These are phyloP conservation scores for Penicillium occitanis DNA, from an alignment of 2,329 filamentous ascomycete genomes.

Conservation along the genomic window DNA sequence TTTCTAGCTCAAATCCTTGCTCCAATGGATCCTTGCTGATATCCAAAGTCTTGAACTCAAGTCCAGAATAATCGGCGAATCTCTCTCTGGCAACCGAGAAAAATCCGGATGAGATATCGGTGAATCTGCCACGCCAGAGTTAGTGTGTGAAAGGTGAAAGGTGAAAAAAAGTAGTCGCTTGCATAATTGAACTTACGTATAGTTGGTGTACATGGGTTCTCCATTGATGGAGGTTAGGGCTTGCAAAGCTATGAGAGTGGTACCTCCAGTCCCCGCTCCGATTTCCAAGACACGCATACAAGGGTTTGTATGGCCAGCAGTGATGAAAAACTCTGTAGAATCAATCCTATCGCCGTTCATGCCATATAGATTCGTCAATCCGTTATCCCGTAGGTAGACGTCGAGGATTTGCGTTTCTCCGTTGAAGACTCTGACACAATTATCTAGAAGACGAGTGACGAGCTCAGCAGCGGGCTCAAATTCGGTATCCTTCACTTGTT, in stretches of 20 bases:
- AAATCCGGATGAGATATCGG: conserved; percentile 25
- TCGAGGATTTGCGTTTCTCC: background rate
- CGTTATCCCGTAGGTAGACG: background rate
- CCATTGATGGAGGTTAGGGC: background rate
- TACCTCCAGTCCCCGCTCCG: conserved; percentile 25
- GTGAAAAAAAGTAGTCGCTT: background rate
- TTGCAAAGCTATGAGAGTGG: conserved; percentile 13
- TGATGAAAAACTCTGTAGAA: background rate
- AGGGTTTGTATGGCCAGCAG: conserved; percentile 20
- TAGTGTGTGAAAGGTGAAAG: background rate
- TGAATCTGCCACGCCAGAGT: conserved; percentile 15
- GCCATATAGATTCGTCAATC: background rate
- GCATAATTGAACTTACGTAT: conserved; percentile 1
- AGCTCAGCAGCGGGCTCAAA: background rate
- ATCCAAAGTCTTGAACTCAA: conserved; percentile 26
- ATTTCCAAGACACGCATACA: conserved; percentile 24
- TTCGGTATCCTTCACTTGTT: background rate
- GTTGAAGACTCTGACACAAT: background rate
- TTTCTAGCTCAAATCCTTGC: conserved; percentile 26
- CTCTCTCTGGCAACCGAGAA: conserved; percentile 29
- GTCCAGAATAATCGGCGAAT: conserved; percentile 28
- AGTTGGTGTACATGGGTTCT: conserved; percentile 11
- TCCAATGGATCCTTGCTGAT: conserved; percentile 23
- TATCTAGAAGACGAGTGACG: background rate
- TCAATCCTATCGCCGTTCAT: background rate